Conservation (phyloP, 1,284 basidiomycete genomes). For the Rhodotorula sp. region DNA sequence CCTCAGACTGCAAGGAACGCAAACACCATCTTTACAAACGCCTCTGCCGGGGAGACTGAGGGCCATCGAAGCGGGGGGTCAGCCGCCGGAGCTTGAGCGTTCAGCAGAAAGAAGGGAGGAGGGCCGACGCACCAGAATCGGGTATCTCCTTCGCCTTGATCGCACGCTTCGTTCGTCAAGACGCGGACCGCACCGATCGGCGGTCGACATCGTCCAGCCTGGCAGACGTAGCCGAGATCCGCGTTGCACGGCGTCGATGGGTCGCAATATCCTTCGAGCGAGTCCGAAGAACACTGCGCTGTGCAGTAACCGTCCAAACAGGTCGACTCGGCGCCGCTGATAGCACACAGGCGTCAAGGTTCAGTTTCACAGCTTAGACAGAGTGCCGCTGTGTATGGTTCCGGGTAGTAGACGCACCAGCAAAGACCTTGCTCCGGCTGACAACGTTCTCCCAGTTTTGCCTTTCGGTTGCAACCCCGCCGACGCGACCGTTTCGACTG, state of each 20-base stretch:
- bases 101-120: too few relatives aligned
- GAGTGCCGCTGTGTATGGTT: too few relatives aligned
- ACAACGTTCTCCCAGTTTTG: conserved; percentile 17
- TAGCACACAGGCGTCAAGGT: too few relatives aligned
- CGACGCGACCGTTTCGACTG: not conserved
- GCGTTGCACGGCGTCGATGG: conserved; percentile 26
- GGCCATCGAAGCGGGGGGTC: too few relatives aligned
- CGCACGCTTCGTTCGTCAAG: conserved; percentile 23
- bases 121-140: conserved; percentile 30
- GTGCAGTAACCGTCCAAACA: conserved; percentile 28
- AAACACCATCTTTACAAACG: conserved; percentile 25
- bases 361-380: too few relatives aligned
- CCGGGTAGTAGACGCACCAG: conserved; percentile 27
- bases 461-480: not conserved
- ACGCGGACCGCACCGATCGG: conserved; percentile 31
- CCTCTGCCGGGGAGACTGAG: conserved; percentile 32
- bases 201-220: conserved; percentile 34
- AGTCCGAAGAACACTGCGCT: conserved; percentile 26
- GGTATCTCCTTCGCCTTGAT: conserved; percentile 38
- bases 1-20: conserved; percentile 23
- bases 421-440: conserved; percentile 14
- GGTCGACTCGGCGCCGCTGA: conserved; percentile 23
- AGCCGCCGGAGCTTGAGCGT: too few relatives aligned
- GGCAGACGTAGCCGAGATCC: conserved; percentile 35
- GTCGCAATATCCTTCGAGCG: conserved; percentile 39